phyloP scores from a whole-genome alignment of 345 rosid genomes.

The Mangifera indica region DNA sequence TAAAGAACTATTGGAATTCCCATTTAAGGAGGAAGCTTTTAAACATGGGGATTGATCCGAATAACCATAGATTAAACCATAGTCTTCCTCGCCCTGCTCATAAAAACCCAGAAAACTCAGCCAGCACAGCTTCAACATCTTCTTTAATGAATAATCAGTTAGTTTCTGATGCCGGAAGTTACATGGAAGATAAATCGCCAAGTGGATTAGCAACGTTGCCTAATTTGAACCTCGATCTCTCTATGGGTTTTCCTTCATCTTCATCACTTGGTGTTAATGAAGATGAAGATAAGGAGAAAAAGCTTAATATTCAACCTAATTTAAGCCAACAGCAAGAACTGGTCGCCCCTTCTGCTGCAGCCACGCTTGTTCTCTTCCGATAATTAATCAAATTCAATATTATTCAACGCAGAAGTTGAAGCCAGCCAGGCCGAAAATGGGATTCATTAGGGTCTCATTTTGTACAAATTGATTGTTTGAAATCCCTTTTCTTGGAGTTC shows the following conservation, averaged over 20 bases:
- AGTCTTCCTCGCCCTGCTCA: conserved; percentile 22
- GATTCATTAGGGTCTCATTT: neutral
- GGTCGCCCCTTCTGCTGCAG: neutral
- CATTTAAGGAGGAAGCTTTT: conserved; percentile 61
- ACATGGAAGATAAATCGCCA: conserved; percentile 22
- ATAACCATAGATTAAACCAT: conserved; percentile 54
- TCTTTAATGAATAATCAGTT: conserved; percentile 30
- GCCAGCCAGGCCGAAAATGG: neutral
- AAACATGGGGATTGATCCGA: conserved; percentile 75
- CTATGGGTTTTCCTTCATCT: conserved; percentile 12
- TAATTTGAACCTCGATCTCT: conserved; percentile 50
- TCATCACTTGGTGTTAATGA: neutral
- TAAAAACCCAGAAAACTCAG: conserved; percentile 21
- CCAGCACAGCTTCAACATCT: conserved; percentile 20
- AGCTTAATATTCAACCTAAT: neutral
- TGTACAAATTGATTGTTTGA: neutral
- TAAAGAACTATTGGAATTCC: conserved; percentile 75
- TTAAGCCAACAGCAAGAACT: conserved; percentile 3
- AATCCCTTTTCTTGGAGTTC: neutral
- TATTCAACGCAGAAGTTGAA: neutral
- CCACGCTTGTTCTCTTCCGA: conserved; percentile 26
- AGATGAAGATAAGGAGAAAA: neutral
- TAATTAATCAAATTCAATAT: neutral
- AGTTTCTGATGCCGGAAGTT: conserved; percentile 38
- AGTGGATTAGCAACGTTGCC: conserved; percentile 23